These are phyloP conservation scores for Colletotrichum euphorbiae DNA, from an alignment of 2,329 filamentous ascomycete genomes.

Conservation along the genomic window DNA sequence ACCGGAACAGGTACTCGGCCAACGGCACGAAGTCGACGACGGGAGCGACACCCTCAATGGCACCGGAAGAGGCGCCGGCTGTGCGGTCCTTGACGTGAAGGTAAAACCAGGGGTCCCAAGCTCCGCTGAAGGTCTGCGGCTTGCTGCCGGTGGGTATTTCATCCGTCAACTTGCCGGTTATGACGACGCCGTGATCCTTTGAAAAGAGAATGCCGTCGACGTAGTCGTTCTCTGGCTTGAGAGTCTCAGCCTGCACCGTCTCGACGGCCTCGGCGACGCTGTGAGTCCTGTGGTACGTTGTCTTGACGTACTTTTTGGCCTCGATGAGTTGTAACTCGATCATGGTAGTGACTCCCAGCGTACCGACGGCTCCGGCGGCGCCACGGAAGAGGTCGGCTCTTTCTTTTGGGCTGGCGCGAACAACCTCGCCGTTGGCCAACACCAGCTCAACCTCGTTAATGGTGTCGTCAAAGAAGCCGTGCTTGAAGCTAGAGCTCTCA, in stretches of 20 bases:
- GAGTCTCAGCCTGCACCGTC: constrained; percentile 61
- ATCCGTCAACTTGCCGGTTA: constrained; percentile 72
- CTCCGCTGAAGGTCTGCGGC: constrained; percentile 67
- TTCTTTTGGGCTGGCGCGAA: constrained; percentile 60
- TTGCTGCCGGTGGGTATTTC: constrained; percentile 55
- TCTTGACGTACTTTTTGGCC: constrained; percentile 70
- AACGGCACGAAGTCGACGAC: constrained; percentile 71
- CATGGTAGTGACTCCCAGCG: constrained; percentile 74
- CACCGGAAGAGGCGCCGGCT: constrained; percentile 41
- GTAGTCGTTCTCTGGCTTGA: constrained; percentile 68
- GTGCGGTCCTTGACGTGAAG: constrained; percentile 71
- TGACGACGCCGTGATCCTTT: constrained; percentile 71
- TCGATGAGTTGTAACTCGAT: constrained; percentile 73
- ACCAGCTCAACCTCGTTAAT: constrained; percentile 76
- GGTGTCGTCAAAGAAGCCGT: constrained; percentile 78
- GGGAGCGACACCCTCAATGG: constrained; percentile 41
- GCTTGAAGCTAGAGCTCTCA: constrained; percentile 76
- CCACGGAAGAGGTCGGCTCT: constrained; percentile 71
- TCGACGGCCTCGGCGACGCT: constrained; percentile 61
- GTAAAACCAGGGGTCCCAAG: constrained; percentile 81
- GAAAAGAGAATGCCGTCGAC: constrained; percentile 79
- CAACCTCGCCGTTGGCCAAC: constrained; percentile 73
- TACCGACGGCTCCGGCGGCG: constrained; percentile 75
- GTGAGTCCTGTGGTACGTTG: constrained; percentile 68
- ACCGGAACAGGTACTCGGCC: constrained; percentile 80